Percentiles rank a stretch among this genome's conserved stretches.
Evolutionary conservation across 2,329 filamentous ascomycete genomes (phyloP).

Genomic region (Ceratocystiopsis minuta): DNA sequence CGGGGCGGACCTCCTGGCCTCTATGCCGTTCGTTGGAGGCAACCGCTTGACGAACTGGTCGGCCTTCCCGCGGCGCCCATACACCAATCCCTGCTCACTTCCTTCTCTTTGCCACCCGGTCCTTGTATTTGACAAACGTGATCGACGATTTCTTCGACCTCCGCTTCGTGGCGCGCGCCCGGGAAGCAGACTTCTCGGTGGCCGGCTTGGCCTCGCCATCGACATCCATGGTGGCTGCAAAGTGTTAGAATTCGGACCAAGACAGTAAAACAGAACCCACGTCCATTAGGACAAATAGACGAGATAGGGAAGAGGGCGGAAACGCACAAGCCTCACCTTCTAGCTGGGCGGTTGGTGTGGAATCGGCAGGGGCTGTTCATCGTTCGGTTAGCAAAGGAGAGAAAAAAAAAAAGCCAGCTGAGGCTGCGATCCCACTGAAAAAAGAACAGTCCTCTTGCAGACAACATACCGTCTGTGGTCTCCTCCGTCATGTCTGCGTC

Average conservation of each 20-base stretch:
- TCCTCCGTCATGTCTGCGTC: slow-evolving; percentile 23
- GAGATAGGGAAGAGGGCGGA: neutral
- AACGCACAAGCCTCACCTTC: slow-evolving; percentile 6
- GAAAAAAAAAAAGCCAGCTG: too few relatives aligned
- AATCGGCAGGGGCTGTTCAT: neutral
- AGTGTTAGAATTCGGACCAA: neutral
- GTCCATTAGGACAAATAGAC: too few relatives aligned
- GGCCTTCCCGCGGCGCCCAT: too few relatives aligned
- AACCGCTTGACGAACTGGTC: too few relatives aligned
- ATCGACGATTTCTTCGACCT: slow-evolving; percentile 37
- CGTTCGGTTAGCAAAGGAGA: neutral
- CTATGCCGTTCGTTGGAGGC: too few relatives aligned
- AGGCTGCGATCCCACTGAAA: neutral
- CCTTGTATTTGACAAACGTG: slow-evolving; percentile 40
- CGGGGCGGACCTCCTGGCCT: too few relatives aligned
- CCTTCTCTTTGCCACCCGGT: slow-evolving; percentile 27
- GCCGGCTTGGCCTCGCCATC: slow-evolving; percentile 20
- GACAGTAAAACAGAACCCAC: neutral
- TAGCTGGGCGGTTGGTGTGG: slow-evolving; percentile 6
- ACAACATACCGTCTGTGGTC: slow-evolving; percentile 26
- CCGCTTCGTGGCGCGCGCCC: slow-evolving; percentile 39
- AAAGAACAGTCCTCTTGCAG: slow-evolving; percentile 12
- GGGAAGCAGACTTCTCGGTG: slow-evolving; percentile 25
- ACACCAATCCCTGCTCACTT: slow-evolving; percentile 6
- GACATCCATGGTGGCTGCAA: slow-evolving; percentile 34